phyloP scores from a whole-genome alignment of 2,329 filamentous ascomycete genomes.

The Fusarium sp. region DNA sequence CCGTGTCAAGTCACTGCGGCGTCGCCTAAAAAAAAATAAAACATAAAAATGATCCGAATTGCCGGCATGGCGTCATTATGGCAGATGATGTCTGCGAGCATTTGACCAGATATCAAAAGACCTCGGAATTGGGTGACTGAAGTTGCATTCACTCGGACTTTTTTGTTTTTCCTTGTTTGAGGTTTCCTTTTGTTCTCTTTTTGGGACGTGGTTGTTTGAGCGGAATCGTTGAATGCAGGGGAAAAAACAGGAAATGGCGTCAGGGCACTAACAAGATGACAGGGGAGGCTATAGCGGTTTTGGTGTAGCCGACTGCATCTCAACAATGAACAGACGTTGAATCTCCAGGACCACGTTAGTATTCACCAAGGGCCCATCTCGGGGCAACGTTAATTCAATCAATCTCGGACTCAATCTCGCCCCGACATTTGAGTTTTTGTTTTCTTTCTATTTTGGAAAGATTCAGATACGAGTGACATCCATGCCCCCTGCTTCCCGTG shows the following conservation, averaged over 20 bases:
- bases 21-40: neutral
- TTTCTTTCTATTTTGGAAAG: constrained; percentile 4
- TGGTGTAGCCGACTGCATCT: neutral
- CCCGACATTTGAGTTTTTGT: neutral
- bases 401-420: neutral
- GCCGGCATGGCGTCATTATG: constrained; percentile 11
- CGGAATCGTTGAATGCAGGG: constrained; percentile 14
- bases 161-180: neutral
- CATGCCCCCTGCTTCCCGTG: constrained; percentile 5
- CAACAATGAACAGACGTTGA: neutral
- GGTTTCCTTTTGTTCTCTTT: constrained; percentile 7
- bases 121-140: neutral
- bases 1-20: neutral
- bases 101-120: constrained; percentile 1
- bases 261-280: constrained; percentile 14
- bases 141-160: neutral
- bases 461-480: constrained; percentile 8
- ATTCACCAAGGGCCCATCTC: neutral
- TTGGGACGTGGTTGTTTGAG: neutral
- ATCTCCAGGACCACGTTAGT: neutral
- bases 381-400: constrained; percentile 11
- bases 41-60: constrained; percentile 1
- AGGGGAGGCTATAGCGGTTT: constrained; percentile 21
- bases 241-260: constrained; percentile 32
- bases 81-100: constrained; percentile 12